Base-by-base conservation (phyloP, 371 early-diverging fungal species). In the Mortierella sp. region DNA sequence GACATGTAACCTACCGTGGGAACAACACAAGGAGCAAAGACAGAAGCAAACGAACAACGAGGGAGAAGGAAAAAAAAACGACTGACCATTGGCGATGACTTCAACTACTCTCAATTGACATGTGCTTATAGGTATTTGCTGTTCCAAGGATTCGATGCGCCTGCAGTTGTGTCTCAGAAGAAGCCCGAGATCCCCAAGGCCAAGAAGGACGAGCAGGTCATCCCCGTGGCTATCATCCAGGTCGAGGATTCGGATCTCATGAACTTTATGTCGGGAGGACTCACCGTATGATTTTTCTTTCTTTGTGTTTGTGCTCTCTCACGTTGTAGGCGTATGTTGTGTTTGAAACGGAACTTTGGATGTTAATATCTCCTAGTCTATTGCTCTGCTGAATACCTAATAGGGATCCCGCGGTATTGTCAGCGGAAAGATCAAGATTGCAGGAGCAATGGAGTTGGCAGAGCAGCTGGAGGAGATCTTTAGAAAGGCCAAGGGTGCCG, bases 381-480 rank as follows among this genome's bases (percentile, higher is more conserved):
- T 65, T 65, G 65, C 38, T 31, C 19, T 38, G 48, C 48, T 48
- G 14, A 8, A 14, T 55, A 10, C 2, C 44, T 19, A 7, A 14
- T 48, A 84, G 84, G 84, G 84, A 47, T 75, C 84, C 14, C 84
- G 84, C 21, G 84, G 81, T 14, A 84, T 84, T 72, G 79, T 84
- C 45, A 84, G 79, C 24, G 84, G 84, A 54, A 84, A 84, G 75
- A 84, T 84, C 79, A 84, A 84, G 81, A 84, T 84, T 74, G 84
- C 84, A 48, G 84, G 84, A 11, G 84, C 84, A 28, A 79, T 84
- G 55, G 84, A 84, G 44, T 47, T 84, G 70, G 84, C 84, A 9
- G 84, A 84, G 68, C 74, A 84, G 21, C 52, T 84, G 79, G 84
- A 84, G 74, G 70, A 72, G 50, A 75, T 84, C 45, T 84, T 84